Evolutionary conservation across 139 green algal species (phyloP), one percentile per base, ranked within the genome.

Genomic region (Zygnema circumcarinatum): DNA sequence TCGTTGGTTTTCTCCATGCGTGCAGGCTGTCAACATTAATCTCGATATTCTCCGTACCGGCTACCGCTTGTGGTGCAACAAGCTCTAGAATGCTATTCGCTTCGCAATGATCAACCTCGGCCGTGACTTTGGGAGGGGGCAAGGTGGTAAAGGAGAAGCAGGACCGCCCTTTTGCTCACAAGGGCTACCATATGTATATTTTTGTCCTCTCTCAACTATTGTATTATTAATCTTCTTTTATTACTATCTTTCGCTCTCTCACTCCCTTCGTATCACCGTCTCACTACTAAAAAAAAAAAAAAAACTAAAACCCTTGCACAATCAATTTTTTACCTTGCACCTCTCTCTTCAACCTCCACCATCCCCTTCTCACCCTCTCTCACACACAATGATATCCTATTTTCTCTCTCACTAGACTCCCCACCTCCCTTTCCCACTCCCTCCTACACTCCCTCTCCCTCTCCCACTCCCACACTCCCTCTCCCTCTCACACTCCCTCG

Each of bases 1-100:
- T n/a, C n/a, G n/a, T n/a, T n/a, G n/a, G n/a, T n/a, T n/a, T n/a
- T n/a, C n/a, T n/a, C n/a, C 54, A 29, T 29, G 54, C 25, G 54
- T 32, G 72, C 72, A 79, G 72, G 38, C 72, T 32, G 72, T 79
- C 38, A 79, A 79, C 22, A 79, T 79, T 36, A 79, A 79, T 35
- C 72, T 79, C 33, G 72, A 79, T 35, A 79, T 79, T 35, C 72
- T n/a, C n/a, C n/a, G n/a, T n/a, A 94, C 98, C 0, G 94, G 94
- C 0, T 98, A 98, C 94, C 94, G 97, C 42, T 91, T 97, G 83
- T 98, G 95, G 96, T 98, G 96, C 95, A 99, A 99, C 94, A 99
- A 99, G 94, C 94, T 99, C 67, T 99, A 95, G 95, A 99, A 99
- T 86, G 96, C 96, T 35, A 95, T 98, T 89, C 90, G 92, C 22